A percentile compares a stretch with the other conserved stretches of the same genome.
Conservation (phyloP, 768 basidiomycete species). For the Mycena haematopus region DNA sequence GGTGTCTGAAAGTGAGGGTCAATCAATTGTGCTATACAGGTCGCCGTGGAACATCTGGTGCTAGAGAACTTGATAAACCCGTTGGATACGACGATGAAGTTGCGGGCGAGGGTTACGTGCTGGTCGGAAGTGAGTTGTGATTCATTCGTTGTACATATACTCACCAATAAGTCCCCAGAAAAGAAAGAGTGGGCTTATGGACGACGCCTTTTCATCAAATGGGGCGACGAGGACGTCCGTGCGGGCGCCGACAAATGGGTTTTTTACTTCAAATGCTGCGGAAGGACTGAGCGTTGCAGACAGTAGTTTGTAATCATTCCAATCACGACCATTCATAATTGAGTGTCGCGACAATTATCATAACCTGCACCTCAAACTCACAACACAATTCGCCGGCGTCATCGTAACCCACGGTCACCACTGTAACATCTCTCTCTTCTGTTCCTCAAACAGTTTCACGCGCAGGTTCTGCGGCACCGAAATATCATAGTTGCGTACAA, state of each 20-base stretch:
- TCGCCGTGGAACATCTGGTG: constrained; percentile 15
- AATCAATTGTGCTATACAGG: neutral
- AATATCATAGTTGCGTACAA: constrained; percentile 50
- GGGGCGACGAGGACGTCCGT: constrained; percentile 22
- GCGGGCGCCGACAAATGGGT: constrained; percentile 24
- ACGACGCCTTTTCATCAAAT: constrained; percentile 9
- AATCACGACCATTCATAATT: neutral
- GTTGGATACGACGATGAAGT: constrained; percentile 13
- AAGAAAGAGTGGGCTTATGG: constrained; percentile 28
- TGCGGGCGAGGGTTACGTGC: constrained; percentile 24
- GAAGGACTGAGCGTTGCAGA: too few species aligned
- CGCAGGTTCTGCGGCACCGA: constrained; percentile 44
- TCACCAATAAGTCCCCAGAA: neutral
- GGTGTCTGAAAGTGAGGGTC: neutral
- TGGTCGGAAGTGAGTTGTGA: constrained; percentile 16
- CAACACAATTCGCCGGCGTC: constrained; percentile 39
- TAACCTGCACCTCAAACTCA: constrained; percentile 5
- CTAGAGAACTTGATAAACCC: constrained; percentile 18
- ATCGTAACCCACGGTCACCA: constrained; percentile 47
- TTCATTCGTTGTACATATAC: neutral
- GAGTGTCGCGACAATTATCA: too few species aligned
- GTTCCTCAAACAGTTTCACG: constrained; percentile 38
- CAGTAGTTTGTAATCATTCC: neutral
- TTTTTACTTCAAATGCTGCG: constrained; percentile 18
- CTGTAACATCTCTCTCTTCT: constrained; percentile 40